Evolutionary conservation across 2,329 filamentous ascomycete genomes (phyloP), one percentile per base, ranked within the genome.

Genomic region (Cercospora canescens): DNA sequence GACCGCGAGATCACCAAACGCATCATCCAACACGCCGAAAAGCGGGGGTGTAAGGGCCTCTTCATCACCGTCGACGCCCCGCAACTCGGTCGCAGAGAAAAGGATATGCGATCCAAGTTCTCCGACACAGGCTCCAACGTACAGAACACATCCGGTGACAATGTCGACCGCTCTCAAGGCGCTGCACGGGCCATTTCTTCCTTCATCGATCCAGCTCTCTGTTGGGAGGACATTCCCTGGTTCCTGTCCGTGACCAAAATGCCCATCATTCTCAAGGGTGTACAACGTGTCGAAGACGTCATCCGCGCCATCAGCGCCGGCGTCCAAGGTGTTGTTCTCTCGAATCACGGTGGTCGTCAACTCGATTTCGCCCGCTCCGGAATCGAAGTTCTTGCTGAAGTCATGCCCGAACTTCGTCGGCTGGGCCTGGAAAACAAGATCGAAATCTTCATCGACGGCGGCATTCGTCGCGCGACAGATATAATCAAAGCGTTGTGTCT

Each of bases 41-140:
- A 84, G 75, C 90, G 95, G 64, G 95, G 95, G 30, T 98, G 95
- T 85, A 95, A 92, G 81, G 95, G 91, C 9, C 88, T 99, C 18
- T 99, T 99, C 84, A 97, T 99, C 82, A 99, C 95, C 2, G 95
- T 99, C 62, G 95, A 99, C 78, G 95, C 95, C 60, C 95, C 95
- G 6, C 94, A 98, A 80, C 89, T 99, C 24, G 95, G 95, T 48
- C 89, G 95, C 41, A 87, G 95, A 71, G 95, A 99, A 80, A 99
- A 98, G 83, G 95, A 98, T 78, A 98, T 98, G 95, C 91, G 95
- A 41, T 88, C 87, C 71, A 98, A 98, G 80, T 79, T 79, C 71
- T 73, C 71, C 21, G 94, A 97, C 72, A 86, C 87, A 14, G 94
- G 94, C 8, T 91, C 90, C 30, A 91, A 89, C 75, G 92, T 98